Percentiles rank a stretch among this genome's conserved stretches.
phyloP scores from a whole-genome alignment of 2,329 filamentous ascomycete species.

The Falciphora oryzae region DNA sequence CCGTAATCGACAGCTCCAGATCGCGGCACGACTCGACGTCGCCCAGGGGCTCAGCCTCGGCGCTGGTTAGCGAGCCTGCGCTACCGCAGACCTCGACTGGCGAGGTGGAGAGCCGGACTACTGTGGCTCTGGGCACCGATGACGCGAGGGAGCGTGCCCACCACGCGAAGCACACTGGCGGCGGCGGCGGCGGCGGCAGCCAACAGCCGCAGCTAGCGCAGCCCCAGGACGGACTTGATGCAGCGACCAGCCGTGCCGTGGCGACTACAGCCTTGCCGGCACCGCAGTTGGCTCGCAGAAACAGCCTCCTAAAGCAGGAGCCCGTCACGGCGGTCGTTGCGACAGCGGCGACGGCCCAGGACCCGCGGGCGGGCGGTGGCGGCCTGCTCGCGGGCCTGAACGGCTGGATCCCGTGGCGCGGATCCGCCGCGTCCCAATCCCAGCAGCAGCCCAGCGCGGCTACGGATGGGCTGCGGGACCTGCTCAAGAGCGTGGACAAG shows the following conservation, averaged over 20 bases:
- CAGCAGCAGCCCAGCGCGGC: slow-evolving; percentile 36
- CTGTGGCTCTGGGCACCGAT: slow-evolving; percentile 7
- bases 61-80: slow-evolving; percentile 50
- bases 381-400: slow-evolving; percentile 33
- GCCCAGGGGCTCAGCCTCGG: slow-evolving; percentile 30
- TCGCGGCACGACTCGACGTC: slow-evolving; percentile 25
- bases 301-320: background rate
- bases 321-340: background rate
- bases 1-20: slow-evolving; percentile 38
- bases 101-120: slow-evolving; percentile 40
- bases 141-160: background rate
- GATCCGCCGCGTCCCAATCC: slow-evolving; percentile 15
- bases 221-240: background rate
- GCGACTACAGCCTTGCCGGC: background rate
- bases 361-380: background rate
- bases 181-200: too few relatives aligned
- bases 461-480: slow-evolving; percentile 49
- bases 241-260: background rate
- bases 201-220: background rate
- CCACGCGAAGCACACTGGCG: too few relatives aligned
- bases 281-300: background rate
- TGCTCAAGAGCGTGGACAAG: slow-evolving; percentile 36
- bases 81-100: slow-evolving; percentile 49
- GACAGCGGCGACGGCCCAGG: background rate
- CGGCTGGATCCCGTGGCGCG: slow-evolving; percentile 41